Base-by-base conservation (phyloP, 345 rosid species). In the Salix caprea region DNA sequence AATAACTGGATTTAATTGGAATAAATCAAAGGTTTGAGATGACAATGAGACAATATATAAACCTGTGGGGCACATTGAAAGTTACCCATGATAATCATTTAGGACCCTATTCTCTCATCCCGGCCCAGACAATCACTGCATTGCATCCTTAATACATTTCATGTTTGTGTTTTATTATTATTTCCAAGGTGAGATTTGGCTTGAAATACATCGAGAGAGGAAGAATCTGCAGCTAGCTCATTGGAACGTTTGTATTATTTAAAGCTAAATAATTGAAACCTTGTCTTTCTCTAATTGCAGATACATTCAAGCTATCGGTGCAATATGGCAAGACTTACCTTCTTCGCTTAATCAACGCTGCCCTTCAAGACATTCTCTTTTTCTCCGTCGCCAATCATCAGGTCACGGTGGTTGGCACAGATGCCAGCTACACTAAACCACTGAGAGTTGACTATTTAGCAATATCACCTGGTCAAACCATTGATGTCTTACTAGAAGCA, bases 381-480 rank as follows among this genome's bases (percentile, higher is more conserved):
- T 82, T 84, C 70, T 78, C 79, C 1, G 78, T 86, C 10, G 83
- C 89, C 9, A 24, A 74, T 10, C 89, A 86, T 69, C 76, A 67
- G 21, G 54, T 86, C 42, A 82, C 81, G 5, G 78, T 86, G 0
- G 87, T 86, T 0, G 86, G 86, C 19, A 70, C 52, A 42, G 89
- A 86, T 48, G 87, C 71, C 4, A 58, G 69, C 4, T 79, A 79
- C 70, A 46, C 54, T 0, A 39, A 79, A 23, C 82, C 78, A 18
- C 13, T 80, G 12, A 70, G 7, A 6, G 34, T 64, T 4, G 56
- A 71, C 66, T 89, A 84, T 78, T 16, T 90, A 8, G 30, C 80
- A 62, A 89, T 91, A 37, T 66, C 92, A 2, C 92, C 94, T 0
- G 92, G 92, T 7, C 89, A 91, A 82, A 81, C 91, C 65, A 81